Percentiles rank a stretch among this genome's conserved stretches.
phyloP scores from a whole-genome alignment of 2,329 filamentous ascomycete genomes.

The Talaromyces sp. region DNA sequence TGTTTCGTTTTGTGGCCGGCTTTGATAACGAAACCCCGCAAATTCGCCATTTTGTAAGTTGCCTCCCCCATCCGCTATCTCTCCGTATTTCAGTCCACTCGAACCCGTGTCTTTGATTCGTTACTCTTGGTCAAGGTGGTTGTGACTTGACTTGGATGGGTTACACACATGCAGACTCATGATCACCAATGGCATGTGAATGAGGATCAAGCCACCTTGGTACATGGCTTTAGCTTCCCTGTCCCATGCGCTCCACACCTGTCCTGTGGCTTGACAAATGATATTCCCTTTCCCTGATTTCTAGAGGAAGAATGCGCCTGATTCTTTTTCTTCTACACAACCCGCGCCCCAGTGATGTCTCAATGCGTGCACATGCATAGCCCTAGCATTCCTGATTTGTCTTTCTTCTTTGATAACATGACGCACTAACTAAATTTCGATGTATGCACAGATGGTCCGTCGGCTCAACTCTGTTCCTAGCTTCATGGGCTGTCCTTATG shows the following conservation, averaged over 20 bases:
- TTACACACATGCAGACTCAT: slow-evolving; percentile 9
- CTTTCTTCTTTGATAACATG: neutral
- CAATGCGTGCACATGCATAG: neutral
- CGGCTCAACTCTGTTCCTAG: slow-evolving; percentile 83
- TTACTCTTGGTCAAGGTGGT: neutral
- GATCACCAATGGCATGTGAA: slow-evolving; percentile 14
- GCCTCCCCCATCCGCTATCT: neutral
- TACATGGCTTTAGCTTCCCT: neutral
- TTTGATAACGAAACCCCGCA: slow-evolving; percentile 74
- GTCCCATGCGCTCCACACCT: slow-evolving; percentile 7
- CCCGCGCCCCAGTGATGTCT: neutral
- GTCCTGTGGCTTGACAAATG: slow-evolving; percentile 13
- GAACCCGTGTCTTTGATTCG: neutral
- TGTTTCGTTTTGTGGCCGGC: slow-evolving; percentile 85
- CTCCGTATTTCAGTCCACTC: neutral
- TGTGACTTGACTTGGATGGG: neutral
- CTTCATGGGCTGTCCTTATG: slow-evolving; percentile 92
- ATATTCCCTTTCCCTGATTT: slow-evolving; percentile 1
- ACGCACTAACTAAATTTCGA: slow-evolving; percentile 2
- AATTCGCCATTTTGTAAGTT: slow-evolving; percentile 96
- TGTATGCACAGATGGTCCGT: slow-evolving; percentile 74
- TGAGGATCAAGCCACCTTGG: slow-evolving; percentile 10
- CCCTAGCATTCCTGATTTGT: neutral
- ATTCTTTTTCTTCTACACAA: neutral
- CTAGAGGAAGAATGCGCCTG: slow-evolving; percentile 5